Evolutionary conservation across 1,284 basidiomycete genomes (phyloP).

Genomic region (Ganoderma leucocontextum): DNA sequence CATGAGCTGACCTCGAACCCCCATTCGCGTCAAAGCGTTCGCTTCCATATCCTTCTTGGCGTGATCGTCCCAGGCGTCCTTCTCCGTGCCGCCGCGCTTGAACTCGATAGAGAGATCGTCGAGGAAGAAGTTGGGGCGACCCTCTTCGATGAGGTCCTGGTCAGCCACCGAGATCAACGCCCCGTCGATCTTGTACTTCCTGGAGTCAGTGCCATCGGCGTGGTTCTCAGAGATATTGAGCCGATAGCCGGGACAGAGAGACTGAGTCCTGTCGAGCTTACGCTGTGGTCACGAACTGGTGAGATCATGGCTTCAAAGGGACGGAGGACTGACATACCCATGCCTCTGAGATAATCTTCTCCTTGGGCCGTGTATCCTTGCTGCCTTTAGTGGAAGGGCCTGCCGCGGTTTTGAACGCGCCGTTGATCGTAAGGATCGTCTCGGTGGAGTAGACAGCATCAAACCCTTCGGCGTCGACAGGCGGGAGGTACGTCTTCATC

Average conservation of each 20-base stretch:
- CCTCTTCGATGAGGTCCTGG: not conserved
- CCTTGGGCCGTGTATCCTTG: not conserved
- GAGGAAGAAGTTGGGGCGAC: not conserved
- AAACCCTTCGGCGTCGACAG: not conserved
- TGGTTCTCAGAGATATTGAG: not conserved
- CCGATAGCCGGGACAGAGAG: constrained; percentile 4
- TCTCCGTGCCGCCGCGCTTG: not conserved
- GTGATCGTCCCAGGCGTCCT: not conserved
- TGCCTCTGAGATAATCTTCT: constrained; percentile 1
- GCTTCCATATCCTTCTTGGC: not conserved
- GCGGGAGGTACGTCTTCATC: constrained; percentile 7
- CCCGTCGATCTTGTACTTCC: constrained; percentile 4
- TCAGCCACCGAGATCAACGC: not conserved
- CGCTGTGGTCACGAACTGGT: not conserved
- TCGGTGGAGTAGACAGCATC: not conserved
- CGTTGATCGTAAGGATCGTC: not conserved
- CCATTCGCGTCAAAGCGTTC: not conserved
- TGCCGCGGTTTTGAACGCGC: not conserved
- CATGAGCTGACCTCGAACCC: constrained; percentile 10
- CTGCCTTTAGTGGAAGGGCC: not conserved
- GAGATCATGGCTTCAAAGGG: not conserved
- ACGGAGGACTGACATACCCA: not conserved
- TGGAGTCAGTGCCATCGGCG: not conserved
- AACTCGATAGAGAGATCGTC: constrained; percentile 13
- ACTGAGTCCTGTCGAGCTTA: not conserved